phyloP scores from a whole-genome alignment of 495 filamentous ascomycete genomes.

The Margaritispora aquatica region DNA sequence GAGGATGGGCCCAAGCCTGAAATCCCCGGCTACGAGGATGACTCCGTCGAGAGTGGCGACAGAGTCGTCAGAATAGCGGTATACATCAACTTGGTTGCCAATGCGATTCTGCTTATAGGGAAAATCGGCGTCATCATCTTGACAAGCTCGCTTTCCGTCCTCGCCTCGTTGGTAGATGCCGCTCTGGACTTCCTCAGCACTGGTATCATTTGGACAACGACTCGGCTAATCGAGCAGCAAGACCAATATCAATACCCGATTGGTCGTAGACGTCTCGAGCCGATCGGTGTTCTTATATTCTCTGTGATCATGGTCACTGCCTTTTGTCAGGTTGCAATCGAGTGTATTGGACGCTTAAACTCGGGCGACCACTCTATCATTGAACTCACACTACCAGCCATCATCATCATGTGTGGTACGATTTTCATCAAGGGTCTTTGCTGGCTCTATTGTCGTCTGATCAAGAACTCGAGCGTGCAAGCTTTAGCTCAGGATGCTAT shows the following conservation, averaged over 20 bases:
- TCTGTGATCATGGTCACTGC: conserved; percentile 82
- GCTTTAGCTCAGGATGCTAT: conserved; percentile 49
- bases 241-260: conserved; percentile 82
- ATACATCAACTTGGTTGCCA: conserved; percentile 81
- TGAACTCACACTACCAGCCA: conserved; percentile 63
- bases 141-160: conserved; percentile 79
- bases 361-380: conserved; percentile 61
- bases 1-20: conserved; percentile 33
- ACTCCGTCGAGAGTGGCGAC: conserved; percentile 55
- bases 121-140: conserved; percentile 76
- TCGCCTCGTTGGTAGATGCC: conserved; percentile 85
- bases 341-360: conserved; percentile 63
- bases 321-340: conserved; percentile 76
- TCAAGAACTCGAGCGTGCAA: conserved; percentile 85
- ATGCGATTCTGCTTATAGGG: conserved; percentile 65
- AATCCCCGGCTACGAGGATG: conserved; percentile 48
- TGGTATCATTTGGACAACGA: conserved; percentile 79
- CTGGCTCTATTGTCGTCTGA: conserved; percentile 86
- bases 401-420: conserved; percentile 75
- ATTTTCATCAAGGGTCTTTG: conserved; percentile 76
- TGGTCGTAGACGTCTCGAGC: conserved; percentile 69
- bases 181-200: conserved; percentile 84
- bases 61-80: conserved; percentile 72
- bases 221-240: conserved; percentile 63
- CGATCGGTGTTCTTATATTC: conserved; percentile 74